phyloP scores from a whole-genome alignment of 192 early-diverging fungal genomes.

The Coemansia sp. region DNA sequence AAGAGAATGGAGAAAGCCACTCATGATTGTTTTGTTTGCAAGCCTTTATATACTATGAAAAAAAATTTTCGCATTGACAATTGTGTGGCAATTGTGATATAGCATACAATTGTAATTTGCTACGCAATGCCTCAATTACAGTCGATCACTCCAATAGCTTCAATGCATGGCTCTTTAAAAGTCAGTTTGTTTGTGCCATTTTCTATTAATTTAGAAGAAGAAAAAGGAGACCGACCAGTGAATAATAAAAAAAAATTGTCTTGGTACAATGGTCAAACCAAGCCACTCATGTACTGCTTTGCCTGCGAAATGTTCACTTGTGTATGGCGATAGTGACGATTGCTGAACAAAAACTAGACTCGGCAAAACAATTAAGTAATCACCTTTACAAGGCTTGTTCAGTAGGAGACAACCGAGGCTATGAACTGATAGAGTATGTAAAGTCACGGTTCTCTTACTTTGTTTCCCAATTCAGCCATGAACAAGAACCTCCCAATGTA shows the following conservation, averaged over 20 bases:
- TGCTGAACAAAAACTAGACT: background rate
- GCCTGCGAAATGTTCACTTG: background rate
- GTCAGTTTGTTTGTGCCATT: background rate
- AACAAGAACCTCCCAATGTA: background rate
- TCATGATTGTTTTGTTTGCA: background rate
- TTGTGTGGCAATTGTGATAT: background rate
- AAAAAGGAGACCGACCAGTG: background rate
- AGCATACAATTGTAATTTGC: background rate
- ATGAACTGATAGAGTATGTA: background rate
- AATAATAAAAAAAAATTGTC: background rate
- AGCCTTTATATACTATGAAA: background rate
- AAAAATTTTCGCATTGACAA: background rate
- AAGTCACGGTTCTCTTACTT: background rate
- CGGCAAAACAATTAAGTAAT: background rate
- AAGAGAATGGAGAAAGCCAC: conserved; percentile 5
- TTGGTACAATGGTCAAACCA: background rate
- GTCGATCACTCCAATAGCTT: background rate
- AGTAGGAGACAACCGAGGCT: background rate
- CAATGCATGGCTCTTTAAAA: background rate
- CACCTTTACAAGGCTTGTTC: background rate
- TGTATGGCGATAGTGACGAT: background rate
- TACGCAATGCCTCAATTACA: background rate
- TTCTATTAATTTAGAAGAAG: background rate
- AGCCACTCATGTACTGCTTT: background rate
- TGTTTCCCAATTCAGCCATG: background rate